Base-by-base conservation (phyloP, 805 yeast species). In the Wickerhamiella domercqiae region DNA sequence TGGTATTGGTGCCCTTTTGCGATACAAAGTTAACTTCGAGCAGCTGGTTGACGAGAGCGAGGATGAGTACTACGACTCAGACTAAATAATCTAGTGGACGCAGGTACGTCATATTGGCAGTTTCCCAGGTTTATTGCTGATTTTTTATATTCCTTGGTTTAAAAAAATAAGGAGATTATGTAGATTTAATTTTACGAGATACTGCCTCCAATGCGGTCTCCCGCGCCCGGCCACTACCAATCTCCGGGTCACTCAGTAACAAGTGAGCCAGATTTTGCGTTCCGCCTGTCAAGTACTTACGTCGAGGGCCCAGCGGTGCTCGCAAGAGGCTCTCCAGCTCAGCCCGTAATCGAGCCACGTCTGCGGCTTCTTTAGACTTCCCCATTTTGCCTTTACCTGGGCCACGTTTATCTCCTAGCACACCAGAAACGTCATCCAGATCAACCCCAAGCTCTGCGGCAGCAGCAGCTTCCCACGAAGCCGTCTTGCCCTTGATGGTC, bases 1-100 rank as follows among this genome's bases (percentile, higher is more conserved):
- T 78, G 99, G 98, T 65, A 73, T 90, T 48, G 99, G 99, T 60
- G 96, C 95, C 41, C 59, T 90, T 51, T 67, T 90, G 59, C 83
- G 99, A 66, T 90, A 90, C 64, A 84, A 84, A 63, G 90, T 90
- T 51, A 90, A 90, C 66, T 90, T 90, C 54, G 98, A 90, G 60
- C 96, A 84, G 67, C 71, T 90, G 56, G 79, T 67, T 37, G 93
- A 83, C 38, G 96, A 82, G 39, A 68, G 75, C 42, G 93, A 82
- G 46, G 96, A 86, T 55, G 93, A 82, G 59, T 79, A 76, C 58
- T 84, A 75, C 60, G 84, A 43, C 32, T 75, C 60, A 79, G 76
- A 53, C 34, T 49, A 47, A 38, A 14, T 13, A 7, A 19, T 3
- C 15, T 3, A n/a, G 13, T 14, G 4, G 3, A 19, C 16, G 9